A percentile compares a stretch with the other conserved stretches of the same genome.
These are phyloP conservation scores for Nyssa sinensis DNA, from an alignment of 148 eudicot genomes.

Conservation along the genomic window DNA sequence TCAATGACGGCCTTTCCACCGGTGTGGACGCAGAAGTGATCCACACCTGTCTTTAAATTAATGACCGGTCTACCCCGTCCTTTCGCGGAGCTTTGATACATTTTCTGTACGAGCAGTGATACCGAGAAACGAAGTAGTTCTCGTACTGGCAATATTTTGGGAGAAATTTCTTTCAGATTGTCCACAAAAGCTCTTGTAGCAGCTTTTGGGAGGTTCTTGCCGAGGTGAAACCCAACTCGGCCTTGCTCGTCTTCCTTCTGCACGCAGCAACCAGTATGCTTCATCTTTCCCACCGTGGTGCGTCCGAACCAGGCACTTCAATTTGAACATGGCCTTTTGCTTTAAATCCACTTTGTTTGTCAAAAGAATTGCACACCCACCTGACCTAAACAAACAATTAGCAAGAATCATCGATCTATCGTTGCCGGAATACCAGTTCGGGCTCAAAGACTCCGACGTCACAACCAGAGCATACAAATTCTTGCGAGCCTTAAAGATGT, in stretches of 20 bases:
- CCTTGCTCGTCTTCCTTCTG: constrained; percentile 19
- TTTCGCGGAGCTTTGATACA: neutral
- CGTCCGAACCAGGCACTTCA: constrained; percentile 23
- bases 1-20: constrained; percentile 68
- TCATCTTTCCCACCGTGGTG: constrained; percentile 19
- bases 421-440: constrained; percentile 78
- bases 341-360: constrained; percentile 45
- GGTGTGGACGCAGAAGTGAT: constrained; percentile 59
- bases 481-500: constrained; percentile 30
- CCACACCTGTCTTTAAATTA: constrained; percentile 45
- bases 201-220: constrained; percentile 15
- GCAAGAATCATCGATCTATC: constrained; percentile 79
- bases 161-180: constrained; percentile 8
- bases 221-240: constrained; percentile 16
- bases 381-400: constrained; percentile 69
- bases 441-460: constrained; percentile 66
- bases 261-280: constrained; percentile 10
- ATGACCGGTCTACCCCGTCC: constrained; percentile 14
- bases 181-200: constrained; percentile 19
- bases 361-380: constrained; percentile 63
- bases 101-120: neutral
- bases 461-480: constrained; percentile 61
- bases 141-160: constrained; percentile 8
- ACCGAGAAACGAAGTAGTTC: constrained; percentile 2
- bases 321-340: constrained; percentile 11